These are phyloP conservation scores for Pseudocercospora musae DNA, from an alignment of 2,329 filamentous ascomycete species.

Conservation along the genomic window DNA sequence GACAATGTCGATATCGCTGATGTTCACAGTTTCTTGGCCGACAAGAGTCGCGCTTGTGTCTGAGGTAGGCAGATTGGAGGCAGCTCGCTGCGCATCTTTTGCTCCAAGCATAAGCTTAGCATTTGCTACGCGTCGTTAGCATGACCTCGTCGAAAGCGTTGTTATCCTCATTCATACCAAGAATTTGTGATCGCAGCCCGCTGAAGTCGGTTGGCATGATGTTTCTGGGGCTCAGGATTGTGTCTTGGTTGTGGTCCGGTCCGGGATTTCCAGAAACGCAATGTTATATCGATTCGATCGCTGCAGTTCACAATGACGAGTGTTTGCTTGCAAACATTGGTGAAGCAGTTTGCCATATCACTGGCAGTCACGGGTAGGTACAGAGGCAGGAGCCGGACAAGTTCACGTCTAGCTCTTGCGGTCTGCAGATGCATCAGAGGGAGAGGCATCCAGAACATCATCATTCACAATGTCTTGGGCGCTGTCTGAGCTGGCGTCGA, in stretches of 20 bases:
- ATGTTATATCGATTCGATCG: neutral
- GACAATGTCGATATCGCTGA: constrained; percentile 20
- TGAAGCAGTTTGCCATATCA: neutral
- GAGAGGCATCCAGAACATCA: neutral
- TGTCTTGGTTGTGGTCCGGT: neutral
- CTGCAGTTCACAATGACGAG: neutral
- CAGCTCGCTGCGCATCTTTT: neutral
- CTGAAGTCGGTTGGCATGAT: constrained; percentile 16
- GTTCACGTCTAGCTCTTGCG: neutral
- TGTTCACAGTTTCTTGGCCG: neutral
- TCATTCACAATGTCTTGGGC: neutral
- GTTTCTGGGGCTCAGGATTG: neutral
- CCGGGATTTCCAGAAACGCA: neutral
- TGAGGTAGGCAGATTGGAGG: constrained; percentile 1
- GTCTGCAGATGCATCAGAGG: neutral
- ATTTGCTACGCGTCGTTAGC: constrained; percentile 23
- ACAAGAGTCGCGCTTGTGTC: constrained; percentile 9
- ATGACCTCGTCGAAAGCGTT: too few species aligned
- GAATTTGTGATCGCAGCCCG: constrained; percentile 21
- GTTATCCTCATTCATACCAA: constrained; percentile 6
- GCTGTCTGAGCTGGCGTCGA: too few species aligned
- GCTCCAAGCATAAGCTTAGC: constrained; percentile 21
- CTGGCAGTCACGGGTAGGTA: neutral
- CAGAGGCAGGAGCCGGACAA: neutral
- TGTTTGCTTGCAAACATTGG: constrained; percentile 1